Conservation (phyloP, 2,329 filamentous ascomycete species). For the Aspergillus carbonarius region DNA sequence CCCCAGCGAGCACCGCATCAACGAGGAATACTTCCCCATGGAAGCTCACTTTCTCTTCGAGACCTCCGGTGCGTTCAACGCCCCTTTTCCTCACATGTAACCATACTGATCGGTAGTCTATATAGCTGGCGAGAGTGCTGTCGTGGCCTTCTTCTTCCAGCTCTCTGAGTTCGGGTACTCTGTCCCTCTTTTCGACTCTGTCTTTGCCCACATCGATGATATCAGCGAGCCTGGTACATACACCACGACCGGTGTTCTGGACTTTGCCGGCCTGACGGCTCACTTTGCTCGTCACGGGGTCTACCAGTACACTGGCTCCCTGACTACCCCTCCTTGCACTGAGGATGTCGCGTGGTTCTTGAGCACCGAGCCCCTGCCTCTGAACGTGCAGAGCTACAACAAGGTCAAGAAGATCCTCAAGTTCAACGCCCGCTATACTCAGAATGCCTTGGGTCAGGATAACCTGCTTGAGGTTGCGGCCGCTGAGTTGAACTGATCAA, state of each 20-base stretch:
- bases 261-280: slow-evolving; percentile 44
- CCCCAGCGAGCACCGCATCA: slow-evolving; percentile 3
- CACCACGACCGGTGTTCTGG: slow-evolving; percentile 39
- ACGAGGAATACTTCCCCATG: not conserved
- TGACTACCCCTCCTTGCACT: slow-evolving; percentile 63
- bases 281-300: slow-evolving; percentile 42
- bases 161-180: slow-evolving; percentile 37
- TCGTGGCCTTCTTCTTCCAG: slow-evolving; percentile 46
- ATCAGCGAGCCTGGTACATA: slow-evolving; percentile 43
- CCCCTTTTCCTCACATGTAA: not conserved
- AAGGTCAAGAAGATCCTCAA: slow-evolving; percentile 54
- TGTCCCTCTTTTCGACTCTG: slow-evolving; percentile 48
- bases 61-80: slow-evolving; percentile 38
- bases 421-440: slow-evolving; percentile 58
- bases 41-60: slow-evolving; percentile 54
- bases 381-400: slow-evolving; percentile 53
- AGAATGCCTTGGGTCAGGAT: slow-evolving; percentile 48
- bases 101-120: not conserved
- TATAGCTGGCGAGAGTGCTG: slow-evolving; percentile 32
- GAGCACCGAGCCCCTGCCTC: slow-evolving; percentile 47
- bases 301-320: slow-evolving; percentile 57
- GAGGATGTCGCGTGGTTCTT: slow-evolving; percentile 51
- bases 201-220: slow-evolving; percentile 45
- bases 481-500: not conserved
- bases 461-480: slow-evolving; percentile 42